Conservation (phyloP, 2,329 filamentous ascomycete genomes). For the Fusarium acutatum region DNA sequence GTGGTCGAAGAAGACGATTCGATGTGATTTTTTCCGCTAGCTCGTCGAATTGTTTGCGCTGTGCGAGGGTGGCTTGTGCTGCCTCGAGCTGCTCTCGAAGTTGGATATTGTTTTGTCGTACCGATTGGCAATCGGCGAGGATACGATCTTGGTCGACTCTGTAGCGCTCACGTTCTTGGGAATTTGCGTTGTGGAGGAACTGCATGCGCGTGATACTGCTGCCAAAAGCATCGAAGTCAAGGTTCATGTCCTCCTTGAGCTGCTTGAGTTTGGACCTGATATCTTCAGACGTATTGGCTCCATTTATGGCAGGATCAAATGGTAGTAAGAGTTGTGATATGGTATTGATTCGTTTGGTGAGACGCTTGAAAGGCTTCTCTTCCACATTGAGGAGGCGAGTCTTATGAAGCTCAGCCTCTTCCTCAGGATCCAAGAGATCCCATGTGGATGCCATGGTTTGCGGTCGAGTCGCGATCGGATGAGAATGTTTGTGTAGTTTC, state of each 20-base stretch:
- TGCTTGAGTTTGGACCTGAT: conserved; percentile 65
- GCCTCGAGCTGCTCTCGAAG: conserved; percentile 80
- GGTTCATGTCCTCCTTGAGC: conserved; percentile 82
- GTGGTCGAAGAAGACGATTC: conserved; percentile 79
- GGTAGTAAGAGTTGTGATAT: conserved; percentile 65
- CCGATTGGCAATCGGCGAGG: conserved; percentile 77
- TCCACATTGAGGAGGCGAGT: conserved; percentile 87
- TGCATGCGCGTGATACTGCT: conserved; percentile 88
- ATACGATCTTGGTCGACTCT: conserved; percentile 82
- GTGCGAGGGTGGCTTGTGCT: conserved; percentile 76
- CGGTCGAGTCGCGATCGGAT: background rate
- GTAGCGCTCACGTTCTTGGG: conserved; percentile 84
- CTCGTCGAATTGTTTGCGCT: conserved; percentile 87
- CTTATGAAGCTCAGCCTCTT: conserved; percentile 88
- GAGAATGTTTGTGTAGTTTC: background rate
- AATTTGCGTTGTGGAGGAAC: conserved; percentile 84
- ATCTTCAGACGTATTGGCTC: conserved; percentile 54
- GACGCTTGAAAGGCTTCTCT: conserved; percentile 89
- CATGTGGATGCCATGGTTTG: conserved; percentile 56
- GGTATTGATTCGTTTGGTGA: conserved; percentile 81
- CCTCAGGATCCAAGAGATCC: conserved; percentile 75
- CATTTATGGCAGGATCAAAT: conserved; percentile 47
- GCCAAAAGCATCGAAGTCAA: conserved; percentile 91
- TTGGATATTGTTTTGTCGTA: conserved; percentile 77
- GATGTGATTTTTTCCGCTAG: conserved; percentile 86